Conservation (phyloP, 164 flowering plant species). For the Umbilicus rupestris region DNA sequence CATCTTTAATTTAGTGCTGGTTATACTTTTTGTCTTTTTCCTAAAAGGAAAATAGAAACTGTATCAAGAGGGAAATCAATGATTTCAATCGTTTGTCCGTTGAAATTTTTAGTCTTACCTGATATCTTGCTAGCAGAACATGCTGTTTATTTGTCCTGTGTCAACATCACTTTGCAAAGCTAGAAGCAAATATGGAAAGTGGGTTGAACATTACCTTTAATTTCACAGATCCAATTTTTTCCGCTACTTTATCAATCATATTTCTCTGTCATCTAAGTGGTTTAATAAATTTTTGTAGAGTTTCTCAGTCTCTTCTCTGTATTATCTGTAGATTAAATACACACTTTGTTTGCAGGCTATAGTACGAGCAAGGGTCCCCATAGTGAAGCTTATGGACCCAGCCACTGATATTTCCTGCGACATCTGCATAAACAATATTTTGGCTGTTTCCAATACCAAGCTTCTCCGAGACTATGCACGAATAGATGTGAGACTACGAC, state of each 20-base stretch:
- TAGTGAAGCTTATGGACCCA: conserved; percentile 97
- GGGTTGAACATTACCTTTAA: not conserved
- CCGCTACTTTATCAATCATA: not conserved
- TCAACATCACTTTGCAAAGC: not conserved
- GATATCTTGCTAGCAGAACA: not conserved
- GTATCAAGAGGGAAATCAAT: not conserved
- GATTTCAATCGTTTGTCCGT: not conserved
- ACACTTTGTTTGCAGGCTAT: conserved; percentile 49
- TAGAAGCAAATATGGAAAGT: not conserved
- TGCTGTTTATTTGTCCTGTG: not conserved
- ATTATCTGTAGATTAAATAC: not conserved
- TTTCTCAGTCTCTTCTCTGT: not conserved
- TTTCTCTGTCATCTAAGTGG: not conserved
- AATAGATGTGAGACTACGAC: conserved; percentile 74
- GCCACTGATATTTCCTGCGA: conserved; percentile 88
- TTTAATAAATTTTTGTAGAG: not conserved
- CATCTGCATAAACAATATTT: conserved; percentile 84
- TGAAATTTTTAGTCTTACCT: not conserved
- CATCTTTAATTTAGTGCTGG: not conserved
- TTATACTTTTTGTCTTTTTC: too few species aligned
- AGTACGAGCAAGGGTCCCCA: conserved; percentile 94
- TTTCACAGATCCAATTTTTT: not conserved
- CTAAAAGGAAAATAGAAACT: not conserved
- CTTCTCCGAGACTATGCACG: conserved; percentile 83
- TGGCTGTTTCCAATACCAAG: conserved; percentile 93